These are phyloP conservation scores for Cutaneotrichosporon mucoides DNA, from an alignment of 1,284 basidiomycete species.

Conservation along the genomic window DNA sequence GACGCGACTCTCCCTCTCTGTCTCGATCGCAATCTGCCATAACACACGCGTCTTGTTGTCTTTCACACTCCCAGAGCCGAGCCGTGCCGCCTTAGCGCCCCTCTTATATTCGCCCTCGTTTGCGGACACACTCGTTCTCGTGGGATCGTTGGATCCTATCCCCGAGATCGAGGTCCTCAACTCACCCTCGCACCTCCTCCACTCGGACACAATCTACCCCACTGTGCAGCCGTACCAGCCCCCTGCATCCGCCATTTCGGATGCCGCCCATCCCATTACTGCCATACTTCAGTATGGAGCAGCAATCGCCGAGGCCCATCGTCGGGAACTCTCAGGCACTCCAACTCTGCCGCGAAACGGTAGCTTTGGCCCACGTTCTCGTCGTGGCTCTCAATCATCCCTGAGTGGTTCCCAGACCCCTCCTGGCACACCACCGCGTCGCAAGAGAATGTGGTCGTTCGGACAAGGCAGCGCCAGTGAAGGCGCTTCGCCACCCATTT, in stretches of 20 bases:
- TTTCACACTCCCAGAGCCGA: conserved; percentile 19
- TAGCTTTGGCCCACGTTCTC: conserved; percentile 5
- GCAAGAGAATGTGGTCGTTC: conserved; percentile 3
- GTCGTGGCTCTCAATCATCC: conserved; percentile 17
- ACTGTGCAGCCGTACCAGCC: conserved; percentile 31
- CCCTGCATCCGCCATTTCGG: conserved; percentile 2
- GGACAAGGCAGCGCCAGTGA: neutral
- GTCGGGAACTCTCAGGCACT: neutral
- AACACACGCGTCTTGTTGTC: neutral
- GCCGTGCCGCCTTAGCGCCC: conserved; percentile 27
- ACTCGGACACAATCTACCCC: conserved; percentile 28
- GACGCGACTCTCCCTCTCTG: neutral
- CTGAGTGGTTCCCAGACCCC: conserved; percentile 8
- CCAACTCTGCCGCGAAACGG: neutral
- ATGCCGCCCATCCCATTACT: conserved; percentile 20
- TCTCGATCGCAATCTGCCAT: neutral
- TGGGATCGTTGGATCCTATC: conserved; percentile 25
- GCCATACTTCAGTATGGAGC: conserved; percentile 28
- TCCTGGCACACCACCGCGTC: neutral
- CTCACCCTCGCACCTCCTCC: conserved; percentile 33
- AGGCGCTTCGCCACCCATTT: conserved; percentile 1
- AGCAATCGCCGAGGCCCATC: conserved; percentile 25
- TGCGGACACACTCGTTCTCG: conserved; percentile 32
- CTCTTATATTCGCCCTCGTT: conserved; percentile 35
- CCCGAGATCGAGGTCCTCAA: conserved; percentile 35